Base-by-base conservation (phyloP, 495 filamentous ascomycete genomes). In the Hyaloscypha hepaticicola region DNA sequence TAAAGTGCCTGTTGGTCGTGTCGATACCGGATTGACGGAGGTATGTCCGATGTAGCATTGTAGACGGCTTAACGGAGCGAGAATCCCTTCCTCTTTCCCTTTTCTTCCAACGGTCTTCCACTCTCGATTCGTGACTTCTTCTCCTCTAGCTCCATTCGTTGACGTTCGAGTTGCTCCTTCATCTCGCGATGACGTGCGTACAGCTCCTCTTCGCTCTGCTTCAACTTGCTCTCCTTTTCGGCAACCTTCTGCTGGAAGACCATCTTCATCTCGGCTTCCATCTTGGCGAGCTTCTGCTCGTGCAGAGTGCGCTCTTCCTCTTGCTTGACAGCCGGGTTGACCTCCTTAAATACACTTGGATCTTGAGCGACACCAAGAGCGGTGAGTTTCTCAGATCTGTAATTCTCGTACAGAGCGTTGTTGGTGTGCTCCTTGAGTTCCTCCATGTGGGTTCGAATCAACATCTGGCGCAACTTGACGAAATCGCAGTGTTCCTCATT, bases 181-280 rank as follows among this genome's bases (percentile, higher is more conserved):
- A 99, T 99, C 83, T 99, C 95, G 72, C 92, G 86, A 80, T 99
- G 95, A 71, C 95, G 88, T 61, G 96, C 92, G 72, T 98, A 97
- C 66, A 99, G 80, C 83, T 99, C 95, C 78, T 98, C 95, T 79
- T 99, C 95, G 85, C 92, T 96, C 82, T 97, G 93, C 78, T 93
- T 95, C 77, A 99, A 83, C 80, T 99, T 99, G 86, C 92, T 96
- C 79, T 99, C 95, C 85, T 99, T 99, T 79, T 99, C 95, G 64
- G 91, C 86, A 24, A 99, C 95, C 90, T 99, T 99, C 77, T 98
- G 96, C 77, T 99, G 95, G 92, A 99, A 99, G 73, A 99, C 95
- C 95, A 98, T 97, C 91, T 98, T 98, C 95, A 99, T 99, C 77
- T 99, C 95, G 72, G 90, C 85, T 77, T 99, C 95, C 95, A 99